A percentile compares a stretch with the other conserved stretches of the same genome.
These are phyloP conservation scores for Cyphellophora attinorum DNA, from an alignment of 2,329 filamentous ascomycete species.

Conservation along the genomic window DNA sequence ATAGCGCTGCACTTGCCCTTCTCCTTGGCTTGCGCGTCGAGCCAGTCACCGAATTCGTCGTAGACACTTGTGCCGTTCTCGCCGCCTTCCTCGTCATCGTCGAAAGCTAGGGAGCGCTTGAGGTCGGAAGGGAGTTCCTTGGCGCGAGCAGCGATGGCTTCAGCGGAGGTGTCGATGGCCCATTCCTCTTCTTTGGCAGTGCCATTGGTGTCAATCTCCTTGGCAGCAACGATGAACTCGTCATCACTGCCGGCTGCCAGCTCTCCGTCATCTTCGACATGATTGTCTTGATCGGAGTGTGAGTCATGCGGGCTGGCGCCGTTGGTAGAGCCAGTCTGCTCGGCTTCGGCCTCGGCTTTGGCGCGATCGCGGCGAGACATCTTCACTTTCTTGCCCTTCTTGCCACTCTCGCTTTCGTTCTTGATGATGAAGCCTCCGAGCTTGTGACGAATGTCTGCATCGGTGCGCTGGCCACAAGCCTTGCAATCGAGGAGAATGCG, in stretches of 20 bases:
- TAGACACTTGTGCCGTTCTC: constrained; percentile 67
- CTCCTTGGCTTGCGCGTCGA: constrained; percentile 61
- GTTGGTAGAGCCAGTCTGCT: constrained; percentile 46
- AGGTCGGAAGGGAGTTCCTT: constrained; percentile 89
- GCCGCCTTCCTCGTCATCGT: constrained; percentile 70
- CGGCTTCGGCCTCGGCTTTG: constrained; percentile 55
- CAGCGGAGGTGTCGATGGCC: constrained; percentile 94
- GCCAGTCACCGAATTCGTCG: constrained; percentile 88
- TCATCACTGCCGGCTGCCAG: constrained; percentile 76
- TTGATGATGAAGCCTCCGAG: constrained; percentile 96
- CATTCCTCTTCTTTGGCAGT: constrained; percentile 80
- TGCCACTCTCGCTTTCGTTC: constrained; percentile 83
- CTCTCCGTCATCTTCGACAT: constrained; percentile 56
- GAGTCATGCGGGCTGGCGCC: constrained; percentile 57
- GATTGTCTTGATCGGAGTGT: constrained; percentile 50
- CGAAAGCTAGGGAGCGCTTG: constrained; percentile 80
- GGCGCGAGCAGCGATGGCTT: constrained; percentile 88
- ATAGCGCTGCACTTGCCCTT: constrained; percentile 66
- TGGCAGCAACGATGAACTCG: constrained; percentile 64
- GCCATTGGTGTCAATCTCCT: constrained; percentile 57
- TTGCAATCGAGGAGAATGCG: constrained; percentile 95
- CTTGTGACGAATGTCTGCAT: constrained; percentile 89
- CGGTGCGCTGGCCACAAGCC: constrained; percentile 86
- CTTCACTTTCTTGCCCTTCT: constrained; percentile 95
- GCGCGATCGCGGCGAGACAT: constrained; percentile 71